A percentile compares a stretch with the other conserved stretches of the same genome.
Evolutionary conservation across 225 moss, liverwort and hornwort genomes (phyloP).

Genomic region (Rhytidiadelphus loreus): DNA sequence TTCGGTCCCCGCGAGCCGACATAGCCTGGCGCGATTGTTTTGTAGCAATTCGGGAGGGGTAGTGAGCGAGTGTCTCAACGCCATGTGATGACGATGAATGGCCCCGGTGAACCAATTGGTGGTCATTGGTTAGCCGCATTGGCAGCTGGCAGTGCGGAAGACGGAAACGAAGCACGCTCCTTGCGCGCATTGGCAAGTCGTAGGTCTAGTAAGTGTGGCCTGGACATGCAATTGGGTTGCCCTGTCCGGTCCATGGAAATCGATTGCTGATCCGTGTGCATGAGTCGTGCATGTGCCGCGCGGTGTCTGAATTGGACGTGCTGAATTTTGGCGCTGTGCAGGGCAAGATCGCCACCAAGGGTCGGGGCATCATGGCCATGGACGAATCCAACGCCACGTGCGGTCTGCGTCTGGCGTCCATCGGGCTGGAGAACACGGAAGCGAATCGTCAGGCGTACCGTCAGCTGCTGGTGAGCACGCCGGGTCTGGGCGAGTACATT

Average conservation of each 20-base stretch:
- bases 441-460: constrained; percentile 52
- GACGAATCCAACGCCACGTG: constrained; percentile 59
- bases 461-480: constrained; percentile 40
- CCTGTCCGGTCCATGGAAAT: background rate
- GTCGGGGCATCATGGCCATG: constrained; percentile 48
- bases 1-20: background rate
- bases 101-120: background rate
- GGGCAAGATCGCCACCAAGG: constrained; percentile 43
- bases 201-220: background rate
- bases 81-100: background rate
- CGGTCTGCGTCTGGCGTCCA: constrained; percentile 39
- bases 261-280: background rate
- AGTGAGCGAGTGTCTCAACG: background rate
- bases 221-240: background rate
- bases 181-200: background rate
- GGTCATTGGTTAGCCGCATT: background rate
- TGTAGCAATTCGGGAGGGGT: background rate
- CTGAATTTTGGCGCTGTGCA: background rate
- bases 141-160: background rate
- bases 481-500: constrained; percentile 48
- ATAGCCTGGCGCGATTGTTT: background rate
- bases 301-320: background rate
- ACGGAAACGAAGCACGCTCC: background rate
- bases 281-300: background rate
- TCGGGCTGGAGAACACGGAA: constrained; percentile 56